phyloP scores from a whole-genome alignment of 441 rosid genomes.

The Rhodomyrtus psidioides region DNA sequence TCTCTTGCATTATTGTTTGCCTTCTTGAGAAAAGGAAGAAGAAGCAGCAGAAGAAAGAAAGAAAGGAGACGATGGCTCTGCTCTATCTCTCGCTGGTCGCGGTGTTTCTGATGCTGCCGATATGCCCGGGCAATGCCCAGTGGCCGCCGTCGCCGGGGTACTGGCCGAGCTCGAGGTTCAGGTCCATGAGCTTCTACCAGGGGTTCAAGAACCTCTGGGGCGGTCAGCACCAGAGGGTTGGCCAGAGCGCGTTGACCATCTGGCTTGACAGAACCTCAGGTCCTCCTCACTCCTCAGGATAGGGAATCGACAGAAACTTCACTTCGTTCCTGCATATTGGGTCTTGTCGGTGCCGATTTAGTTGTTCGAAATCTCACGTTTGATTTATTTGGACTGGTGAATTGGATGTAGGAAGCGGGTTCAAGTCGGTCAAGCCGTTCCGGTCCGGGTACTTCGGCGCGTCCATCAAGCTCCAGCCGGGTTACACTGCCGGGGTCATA shows the following conservation, averaged over 20 bases:
- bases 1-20: background rate
- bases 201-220: conserved; percentile 89
- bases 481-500: conserved; percentile 93
- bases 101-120: conserved; percentile 19
- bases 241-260: conserved; percentile 55
- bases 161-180: conserved; percentile 79
- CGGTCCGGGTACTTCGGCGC: conserved; percentile 95
- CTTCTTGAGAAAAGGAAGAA: background rate
- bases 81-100: conserved; percentile 12
- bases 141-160: conserved; percentile 91
- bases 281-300: background rate
- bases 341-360: background rate
- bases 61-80: conserved; percentile 21
- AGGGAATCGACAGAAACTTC: background rate
- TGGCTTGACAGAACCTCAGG: conserved; percentile 90
- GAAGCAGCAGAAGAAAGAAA: background rate
- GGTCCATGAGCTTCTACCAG: conserved; percentile 50
- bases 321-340: background rate
- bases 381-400: background rate
- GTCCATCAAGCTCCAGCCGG: conserved; percentile 73
- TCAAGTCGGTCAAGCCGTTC: conserved; percentile 73
- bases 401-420: conserved; percentile 64
- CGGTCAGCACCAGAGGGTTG: conserved; percentile 59
- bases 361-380: background rate
- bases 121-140: conserved; percentile 38